phyloP scores from a whole-genome alignment of 164 flowering plant genomes.

The Tetracentron sinense region DNA sequence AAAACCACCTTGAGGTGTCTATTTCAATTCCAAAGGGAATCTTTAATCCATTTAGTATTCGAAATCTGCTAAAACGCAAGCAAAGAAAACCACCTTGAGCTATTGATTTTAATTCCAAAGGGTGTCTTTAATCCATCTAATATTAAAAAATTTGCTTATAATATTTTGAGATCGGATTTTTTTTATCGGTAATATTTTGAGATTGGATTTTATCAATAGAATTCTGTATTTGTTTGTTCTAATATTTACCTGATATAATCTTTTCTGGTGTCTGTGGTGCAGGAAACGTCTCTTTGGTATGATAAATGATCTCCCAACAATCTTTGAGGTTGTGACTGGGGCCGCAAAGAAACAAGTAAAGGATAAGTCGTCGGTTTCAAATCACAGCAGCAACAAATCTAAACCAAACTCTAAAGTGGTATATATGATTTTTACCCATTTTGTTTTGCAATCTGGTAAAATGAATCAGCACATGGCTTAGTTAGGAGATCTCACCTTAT shows the following conservation, averaged over 20 bases:
- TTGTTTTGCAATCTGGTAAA: background rate
- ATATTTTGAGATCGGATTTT: no score
- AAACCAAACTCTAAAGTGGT: slow-evolving; percentile 65
- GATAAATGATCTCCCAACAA: slow-evolving; percentile 85
- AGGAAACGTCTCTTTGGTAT: slow-evolving; percentile 76
- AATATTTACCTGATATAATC: background rate
- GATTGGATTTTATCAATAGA: no score
- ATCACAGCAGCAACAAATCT: slow-evolving; percentile 65
- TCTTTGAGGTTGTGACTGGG: slow-evolving; percentile 81
- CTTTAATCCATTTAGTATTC: no score
- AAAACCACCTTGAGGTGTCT: background rate
- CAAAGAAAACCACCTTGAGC: no score
- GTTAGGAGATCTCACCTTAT: no score
- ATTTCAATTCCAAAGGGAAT: no score
- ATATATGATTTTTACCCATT: slow-evolving; percentile 2
- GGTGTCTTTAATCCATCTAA: no score
- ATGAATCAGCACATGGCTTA: background rate
- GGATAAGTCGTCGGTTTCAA: slow-evolving; percentile 62
- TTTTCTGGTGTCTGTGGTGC: slow-evolving; percentile 25
- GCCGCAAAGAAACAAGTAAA: slow-evolving; percentile 60
- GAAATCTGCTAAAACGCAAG: no score
- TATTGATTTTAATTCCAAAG: no score
- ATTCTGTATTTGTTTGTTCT: background rate
- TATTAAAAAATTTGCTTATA: no score
- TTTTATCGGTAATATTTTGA: no score